These are phyloP conservation scores for Aspergillus amoenus DNA, from an alignment of 2,329 filamentous ascomycete species.

Conservation along the genomic window DNA sequence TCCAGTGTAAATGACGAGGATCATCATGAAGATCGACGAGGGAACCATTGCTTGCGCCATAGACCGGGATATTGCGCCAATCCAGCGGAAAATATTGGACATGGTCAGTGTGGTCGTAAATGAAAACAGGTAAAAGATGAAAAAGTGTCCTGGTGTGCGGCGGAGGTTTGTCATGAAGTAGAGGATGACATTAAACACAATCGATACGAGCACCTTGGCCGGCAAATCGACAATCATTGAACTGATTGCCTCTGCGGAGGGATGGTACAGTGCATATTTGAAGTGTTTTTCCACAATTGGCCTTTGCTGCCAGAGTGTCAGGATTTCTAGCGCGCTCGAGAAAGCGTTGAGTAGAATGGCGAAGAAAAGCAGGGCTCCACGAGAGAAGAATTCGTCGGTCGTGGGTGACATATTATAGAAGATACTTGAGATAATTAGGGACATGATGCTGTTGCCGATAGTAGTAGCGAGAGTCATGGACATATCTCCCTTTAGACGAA, in stretches of 20 bases:
- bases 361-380: conserved; percentile 79
- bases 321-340: conserved; percentile 72
- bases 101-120: conserved; percentile 73
- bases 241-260: conserved; percentile 80
- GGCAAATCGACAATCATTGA: conserved; percentile 86
- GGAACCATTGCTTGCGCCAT: conserved; percentile 58
- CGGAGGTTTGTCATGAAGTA: conserved; percentile 87
- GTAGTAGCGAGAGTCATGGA: conserved; percentile 66
- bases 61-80: conserved; percentile 72
- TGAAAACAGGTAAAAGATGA: conserved; percentile 78
- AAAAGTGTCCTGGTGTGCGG: conserved; percentile 72
- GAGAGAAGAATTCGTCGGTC: conserved; percentile 71
- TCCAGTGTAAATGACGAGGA: conserved; percentile 50
- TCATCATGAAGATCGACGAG: conserved; percentile 50
- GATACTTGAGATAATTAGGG: conserved; percentile 73
- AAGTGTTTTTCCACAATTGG: conserved; percentile 89
- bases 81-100: conserved; percentile 82
- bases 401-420: conserved; percentile 71
- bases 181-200: conserved; percentile 74
- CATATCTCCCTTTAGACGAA: conserved; percentile 71
- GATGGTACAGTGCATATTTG: conserved; percentile 85
- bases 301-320: conserved; percentile 82
- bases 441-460: conserved; percentile 67
- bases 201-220: conserved; percentile 69
- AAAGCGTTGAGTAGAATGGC: conserved; percentile 83